Percentiles rank a stretch among this genome's conserved stretches.
These are phyloP conservation scores for Phylloporus arenicola DNA, from an alignment of 768 basidiomycete species.

Conservation along the genomic window DNA sequence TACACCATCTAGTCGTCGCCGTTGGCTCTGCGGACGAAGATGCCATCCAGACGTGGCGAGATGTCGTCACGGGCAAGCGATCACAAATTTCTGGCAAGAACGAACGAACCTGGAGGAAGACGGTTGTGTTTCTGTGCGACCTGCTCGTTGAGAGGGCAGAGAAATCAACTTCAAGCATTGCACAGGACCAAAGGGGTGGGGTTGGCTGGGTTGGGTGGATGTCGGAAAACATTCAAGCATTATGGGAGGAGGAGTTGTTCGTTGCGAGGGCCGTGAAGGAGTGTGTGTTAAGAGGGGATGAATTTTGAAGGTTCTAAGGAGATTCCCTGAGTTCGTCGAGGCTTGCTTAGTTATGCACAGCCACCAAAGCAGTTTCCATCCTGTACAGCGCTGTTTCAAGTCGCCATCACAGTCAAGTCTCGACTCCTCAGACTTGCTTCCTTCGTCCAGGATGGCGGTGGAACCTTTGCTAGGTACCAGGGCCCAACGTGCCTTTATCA, in stretches of 20 bases:
- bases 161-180: neutral
- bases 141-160: slow-evolving; percentile 32
- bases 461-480: slow-evolving; percentile 69
- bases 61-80: slow-evolving; percentile 44
- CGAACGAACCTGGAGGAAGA: slow-evolving; percentile 43
- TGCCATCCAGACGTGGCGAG: slow-evolving; percentile 45
- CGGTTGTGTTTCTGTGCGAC: slow-evolving; percentile 37
- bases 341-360: slow-evolving; percentile 6
- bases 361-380: slow-evolving; percentile 5
- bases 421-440: slow-evolving; percentile 10
- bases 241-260: slow-evolving; percentile 60
- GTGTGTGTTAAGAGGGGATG: slow-evolving; percentile 42
- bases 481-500: slow-evolving; percentile 67
- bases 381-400: slow-evolving; percentile 1
- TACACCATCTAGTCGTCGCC: slow-evolving; percentile 48
- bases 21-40: slow-evolving; percentile 22
- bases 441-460: slow-evolving; percentile 49
- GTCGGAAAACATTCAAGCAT: slow-evolving; percentile 34
- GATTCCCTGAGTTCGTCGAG: too few species aligned
- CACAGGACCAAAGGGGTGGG: neutral
- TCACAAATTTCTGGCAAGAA: slow-evolving; percentile 44
- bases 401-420: slow-evolving; percentile 11
- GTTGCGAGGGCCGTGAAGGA: slow-evolving; percentile 46
- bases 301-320: slow-evolving; percentile 46
- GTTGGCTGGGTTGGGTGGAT: slow-evolving; percentile 32